phyloP scores from a whole-genome alignment of 768 basidiomycete species.

The Boletus rubroflammeus region DNA sequence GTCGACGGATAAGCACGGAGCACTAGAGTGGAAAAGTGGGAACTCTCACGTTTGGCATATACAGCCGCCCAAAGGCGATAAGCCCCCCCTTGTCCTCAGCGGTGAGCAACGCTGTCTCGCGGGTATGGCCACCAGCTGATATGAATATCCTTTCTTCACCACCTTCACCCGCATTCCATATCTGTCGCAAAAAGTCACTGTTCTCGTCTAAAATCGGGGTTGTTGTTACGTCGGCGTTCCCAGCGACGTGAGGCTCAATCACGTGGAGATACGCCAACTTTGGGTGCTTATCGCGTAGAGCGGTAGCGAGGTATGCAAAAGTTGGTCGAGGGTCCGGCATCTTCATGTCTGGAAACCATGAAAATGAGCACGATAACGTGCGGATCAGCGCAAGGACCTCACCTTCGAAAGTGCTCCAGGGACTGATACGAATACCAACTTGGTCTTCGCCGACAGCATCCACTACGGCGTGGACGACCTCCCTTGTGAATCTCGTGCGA shows the following conservation, averaged over 20 bases:
- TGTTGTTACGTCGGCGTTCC: background rate
- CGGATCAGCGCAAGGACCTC: background rate
- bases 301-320: conserved; percentile 46
- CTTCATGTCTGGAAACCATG: conserved; percentile 40
- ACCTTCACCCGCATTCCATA: conserved; percentile 38
- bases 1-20: background rate
- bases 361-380: background rate
- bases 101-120: conserved; percentile 35
- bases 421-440: conserved; percentile 56
- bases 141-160: conserved; percentile 33
- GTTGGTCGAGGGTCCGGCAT: conserved; percentile 54
- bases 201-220: conserved; percentile 15
- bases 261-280: conserved; percentile 52
- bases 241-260: conserved; percentile 37
- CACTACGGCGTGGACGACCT: conserved; percentile 50
- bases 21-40: background rate
- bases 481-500: conserved; percentile 52
- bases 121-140: conserved; percentile 43
- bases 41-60: conserved; percentile 37
- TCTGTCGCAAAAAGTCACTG: conserved; percentile 43
- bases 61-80: conserved; percentile 35
- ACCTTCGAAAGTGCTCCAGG: conserved; percentile 47
- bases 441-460: conserved; percentile 50
- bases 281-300: conserved; percentile 32
- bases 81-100: conserved; percentile 32